Evolutionary conservation across 495 filamentous ascomycete genomes (phyloP).

Genomic region (Elaphomyces granulatus): DNA sequence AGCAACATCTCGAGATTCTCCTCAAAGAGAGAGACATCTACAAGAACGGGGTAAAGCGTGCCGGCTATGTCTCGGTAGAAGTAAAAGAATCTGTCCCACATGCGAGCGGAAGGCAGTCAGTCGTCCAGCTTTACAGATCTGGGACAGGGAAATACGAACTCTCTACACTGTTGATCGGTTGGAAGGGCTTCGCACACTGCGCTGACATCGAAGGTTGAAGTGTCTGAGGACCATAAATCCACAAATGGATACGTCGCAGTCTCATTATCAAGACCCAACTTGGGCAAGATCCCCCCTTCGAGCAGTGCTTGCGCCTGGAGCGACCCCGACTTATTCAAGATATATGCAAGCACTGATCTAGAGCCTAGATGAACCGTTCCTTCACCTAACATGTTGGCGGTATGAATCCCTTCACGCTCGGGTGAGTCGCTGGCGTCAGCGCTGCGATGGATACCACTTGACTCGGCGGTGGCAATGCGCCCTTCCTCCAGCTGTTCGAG

Average conservation of each 20-base stretch:
- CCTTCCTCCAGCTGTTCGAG: slow-evolving; percentile 2
- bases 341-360: slow-evolving; percentile 39
- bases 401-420: slow-evolving; percentile 35
- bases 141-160: slow-evolving; percentile 28
- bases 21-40: slow-evolving; percentile 53
- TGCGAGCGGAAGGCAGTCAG: neutral
- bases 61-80: slow-evolving; percentile 65
- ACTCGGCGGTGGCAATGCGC: neutral
- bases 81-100: slow-evolving; percentile 41
- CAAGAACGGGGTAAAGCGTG: slow-evolving; percentile 66
- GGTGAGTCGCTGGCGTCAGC: slow-evolving; percentile 5
- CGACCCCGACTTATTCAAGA: slow-evolving; percentile 26
- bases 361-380: slow-evolving; percentile 43
- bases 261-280: slow-evolving; percentile 69
- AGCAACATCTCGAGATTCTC: slow-evolving; percentile 51
- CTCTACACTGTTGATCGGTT: slow-evolving; percentile 44
- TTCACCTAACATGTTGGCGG: slow-evolving; percentile 26
- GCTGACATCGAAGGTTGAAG: slow-evolving; percentile 53
- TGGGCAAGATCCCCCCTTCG: slow-evolving; percentile 62
- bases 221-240: slow-evolving; percentile 47
- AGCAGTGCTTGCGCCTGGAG: slow-evolving; percentile 42
- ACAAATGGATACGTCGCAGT: slow-evolving; percentile 65
- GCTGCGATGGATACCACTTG: neutral
- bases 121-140: slow-evolving; percentile 1
- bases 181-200: slow-evolving; percentile 56